Conservation (phyloP, 2,329 filamentous ascomycete species). For the Thielaviopsis populi region DNA sequence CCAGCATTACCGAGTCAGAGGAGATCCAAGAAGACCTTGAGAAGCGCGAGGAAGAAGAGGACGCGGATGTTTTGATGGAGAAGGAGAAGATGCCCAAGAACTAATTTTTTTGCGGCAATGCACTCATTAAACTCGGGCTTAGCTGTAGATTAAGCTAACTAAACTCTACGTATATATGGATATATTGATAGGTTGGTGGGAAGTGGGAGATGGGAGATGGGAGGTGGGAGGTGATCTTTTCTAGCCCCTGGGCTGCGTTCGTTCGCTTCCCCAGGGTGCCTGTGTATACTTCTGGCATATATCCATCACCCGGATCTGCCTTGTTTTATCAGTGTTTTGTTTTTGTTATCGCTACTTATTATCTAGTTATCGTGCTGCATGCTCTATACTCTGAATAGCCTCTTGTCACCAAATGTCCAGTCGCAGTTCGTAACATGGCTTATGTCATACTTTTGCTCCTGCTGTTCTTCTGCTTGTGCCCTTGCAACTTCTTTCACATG, state of each 20-base stretch:
- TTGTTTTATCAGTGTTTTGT: slow-evolving; percentile 11
- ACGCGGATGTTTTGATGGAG: slow-evolving; percentile 21
- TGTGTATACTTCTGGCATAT: slow-evolving; percentile 14
- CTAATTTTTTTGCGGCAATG: neutral
- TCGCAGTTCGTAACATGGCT: no score
- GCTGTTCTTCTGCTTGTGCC: neutral
- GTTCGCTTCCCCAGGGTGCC: neutral
- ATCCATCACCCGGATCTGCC: neutral
- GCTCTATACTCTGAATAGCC: neutral
- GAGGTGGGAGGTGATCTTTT: neutral
- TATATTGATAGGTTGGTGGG: neutral
- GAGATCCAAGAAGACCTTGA: slow-evolving; percentile 37
- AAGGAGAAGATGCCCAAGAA: slow-evolving; percentile 1
- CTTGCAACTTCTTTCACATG: neutral
- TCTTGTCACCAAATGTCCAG: neutral
- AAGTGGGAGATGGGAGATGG: neutral
- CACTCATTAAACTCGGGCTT: neutral
- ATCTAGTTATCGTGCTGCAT: neutral
- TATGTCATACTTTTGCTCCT: neutral
- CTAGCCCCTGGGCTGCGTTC: neutral
- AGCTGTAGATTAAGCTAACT: neutral
- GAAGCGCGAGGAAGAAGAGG: slow-evolving; percentile 25
- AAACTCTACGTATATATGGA: neutral
- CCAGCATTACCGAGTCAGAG: slow-evolving; percentile 36
- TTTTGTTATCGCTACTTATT: slow-evolving; percentile 9